Percentiles rank a stretch among this genome's conserved stretches.
These are phyloP conservation scores for Stephanodiscus minutulus DNA, from an alignment of 108 stramenopile genomes.

Conservation along the genomic window DNA sequence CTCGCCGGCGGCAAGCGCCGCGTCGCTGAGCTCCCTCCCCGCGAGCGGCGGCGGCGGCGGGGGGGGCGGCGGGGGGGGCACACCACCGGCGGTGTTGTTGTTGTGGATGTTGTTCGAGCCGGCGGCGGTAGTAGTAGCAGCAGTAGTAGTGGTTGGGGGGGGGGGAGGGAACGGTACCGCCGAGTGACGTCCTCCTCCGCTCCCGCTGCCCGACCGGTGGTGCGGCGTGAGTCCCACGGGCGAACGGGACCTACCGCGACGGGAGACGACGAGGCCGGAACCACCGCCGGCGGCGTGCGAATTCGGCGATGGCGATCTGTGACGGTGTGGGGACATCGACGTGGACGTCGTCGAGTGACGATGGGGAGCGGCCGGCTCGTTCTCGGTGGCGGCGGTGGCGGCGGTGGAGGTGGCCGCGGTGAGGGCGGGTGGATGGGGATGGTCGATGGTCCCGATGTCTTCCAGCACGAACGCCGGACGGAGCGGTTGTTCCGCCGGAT, in stretches of 20 bases:
- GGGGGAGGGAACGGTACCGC: not conserved
- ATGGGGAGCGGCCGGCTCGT: not conserved
- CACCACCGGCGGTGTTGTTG: too few relatives aligned
- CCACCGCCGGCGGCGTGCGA: conserved; percentile 2
- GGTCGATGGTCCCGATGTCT: conserved; percentile 8
- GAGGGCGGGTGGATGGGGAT: conserved; percentile 2
- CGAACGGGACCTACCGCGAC: conserved; percentile 24
- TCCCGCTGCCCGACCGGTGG: conserved; percentile 14
- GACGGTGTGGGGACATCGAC: conserved; percentile 5
- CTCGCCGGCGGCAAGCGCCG: conserved; percentile 26
- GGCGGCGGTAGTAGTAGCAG: too few relatives aligned
- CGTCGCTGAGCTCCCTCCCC: conserved; percentile 5
- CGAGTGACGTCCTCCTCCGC: conserved; percentile 10
- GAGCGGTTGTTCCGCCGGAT: not conserved
- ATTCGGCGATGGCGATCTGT: conserved; percentile 1
- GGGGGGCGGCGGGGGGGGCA: too few relatives aligned
- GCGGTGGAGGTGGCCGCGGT: too few relatives aligned
- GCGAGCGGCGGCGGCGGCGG: not conserved
- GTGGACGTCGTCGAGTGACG: not conserved
- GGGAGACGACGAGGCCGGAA: conserved; percentile 14
- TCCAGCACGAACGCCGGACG: conserved; percentile 11
- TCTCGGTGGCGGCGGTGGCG: not conserved
- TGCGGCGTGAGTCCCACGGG: conserved; percentile 21
- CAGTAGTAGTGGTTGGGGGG: not conserved
- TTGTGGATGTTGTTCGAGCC: too few relatives aligned